Percentiles rank a stretch among this genome's conserved stretches.
phyloP scores from a whole-genome alignment of 2,329 filamentous ascomycete genomes.

The Neofusicoccum cordaticola region DNA sequence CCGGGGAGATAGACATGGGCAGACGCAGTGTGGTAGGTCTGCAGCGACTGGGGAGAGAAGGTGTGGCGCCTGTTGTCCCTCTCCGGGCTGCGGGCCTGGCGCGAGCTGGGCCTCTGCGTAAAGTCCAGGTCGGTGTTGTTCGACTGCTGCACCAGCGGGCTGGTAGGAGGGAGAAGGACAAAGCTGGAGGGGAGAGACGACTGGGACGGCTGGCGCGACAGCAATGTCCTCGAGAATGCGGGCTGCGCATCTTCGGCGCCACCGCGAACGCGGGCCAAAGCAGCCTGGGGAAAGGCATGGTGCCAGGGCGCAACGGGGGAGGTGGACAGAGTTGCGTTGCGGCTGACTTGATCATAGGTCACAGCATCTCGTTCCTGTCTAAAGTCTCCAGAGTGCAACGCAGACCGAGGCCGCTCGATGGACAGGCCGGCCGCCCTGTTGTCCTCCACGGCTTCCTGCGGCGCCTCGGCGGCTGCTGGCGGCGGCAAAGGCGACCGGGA shows the following conservation, averaged over 20 bases:
- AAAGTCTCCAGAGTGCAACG: conserved; percentile 63
- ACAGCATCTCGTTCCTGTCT: conserved; percentile 44
- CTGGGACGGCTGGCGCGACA: conserved; percentile 52
- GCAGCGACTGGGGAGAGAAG: conserved; percentile 61
- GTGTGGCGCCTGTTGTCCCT: conserved; percentile 66
- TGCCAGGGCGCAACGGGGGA: conserved; percentile 61
- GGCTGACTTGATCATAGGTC: conserved; percentile 21
- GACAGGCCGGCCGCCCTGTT: conserved; percentile 42
- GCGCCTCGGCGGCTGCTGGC: not conserved
- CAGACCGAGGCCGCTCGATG: conserved; percentile 80
- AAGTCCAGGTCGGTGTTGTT: conserved; percentile 77
- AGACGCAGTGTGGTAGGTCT: conserved; percentile 45
- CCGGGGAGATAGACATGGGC: conserved; percentile 18
- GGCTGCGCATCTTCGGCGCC: conserved; percentile 4
- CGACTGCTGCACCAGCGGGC: conserved; percentile 83
- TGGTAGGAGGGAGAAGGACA: conserved; percentile 82
- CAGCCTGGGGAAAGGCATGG: conserved; percentile 42
- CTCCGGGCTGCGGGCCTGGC: conserved; percentile 44
- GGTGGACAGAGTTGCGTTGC: conserved; percentile 35
- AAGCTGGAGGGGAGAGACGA: conserved; percentile 72
- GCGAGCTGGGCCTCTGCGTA: conserved; percentile 43
- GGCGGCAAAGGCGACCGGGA: conserved; percentile 28
- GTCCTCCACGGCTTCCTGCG: conserved; percentile 21
- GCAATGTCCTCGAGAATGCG: conserved; percentile 32
- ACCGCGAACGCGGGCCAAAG: conserved; percentile 22